Base-by-base conservation (phyloP, 208 protist genomes). In the Crithidia acanthocephali region DNA sequence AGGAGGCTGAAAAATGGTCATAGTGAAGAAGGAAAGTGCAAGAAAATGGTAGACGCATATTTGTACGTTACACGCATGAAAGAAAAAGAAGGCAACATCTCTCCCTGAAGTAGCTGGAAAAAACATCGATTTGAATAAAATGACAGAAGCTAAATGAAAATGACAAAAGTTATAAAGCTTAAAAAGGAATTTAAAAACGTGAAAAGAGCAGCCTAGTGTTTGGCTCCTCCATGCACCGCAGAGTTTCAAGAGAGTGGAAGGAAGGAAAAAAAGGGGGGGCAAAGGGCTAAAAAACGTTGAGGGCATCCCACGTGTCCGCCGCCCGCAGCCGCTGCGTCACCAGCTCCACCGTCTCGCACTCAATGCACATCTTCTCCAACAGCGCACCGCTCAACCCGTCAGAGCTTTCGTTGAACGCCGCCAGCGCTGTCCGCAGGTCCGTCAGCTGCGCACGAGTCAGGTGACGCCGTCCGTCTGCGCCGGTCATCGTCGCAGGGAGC, bases 311-410 rank as follows among this genome's bases (percentile, higher is more conserved):
- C 10, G 40, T 56, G 22, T 80, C 58, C 22, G 47, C 58, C 6
- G 68, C 60, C 30, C 53, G 28, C 13, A 86, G 42, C 10, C 45
- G 68, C 18, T 64, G n/a, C 25, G 84, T 64, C 62, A 94, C 37
- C n/a, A 58, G 55, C 42, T 68, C 72, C 25, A 83, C 42, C 3
- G 71, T 75, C 27, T 85, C 76, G 67, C 66, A 76, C 51, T 84
- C 80, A 20, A 78, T 61, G 65, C 82, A 86, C 60, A 87, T 60
- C 45, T 90, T 81, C 77, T 92, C 80, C 35, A 92, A 45, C 32
- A 55, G 68, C 6, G 89, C 78, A 2, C 86, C 86, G 60, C 79
- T 86, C 9, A 80, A 33, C 15, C 64, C 47, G 16, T 23, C 52
- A 4, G 73, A 64, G 7, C 28, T 28, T 22, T 18, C 20, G 15